Percentiles rank a stretch among this genome's conserved stretches.
Evolutionary conservation across 371 early-diverging fungal species (phyloP).

Genomic region (Apophysomyces ossiformis): DNA sequence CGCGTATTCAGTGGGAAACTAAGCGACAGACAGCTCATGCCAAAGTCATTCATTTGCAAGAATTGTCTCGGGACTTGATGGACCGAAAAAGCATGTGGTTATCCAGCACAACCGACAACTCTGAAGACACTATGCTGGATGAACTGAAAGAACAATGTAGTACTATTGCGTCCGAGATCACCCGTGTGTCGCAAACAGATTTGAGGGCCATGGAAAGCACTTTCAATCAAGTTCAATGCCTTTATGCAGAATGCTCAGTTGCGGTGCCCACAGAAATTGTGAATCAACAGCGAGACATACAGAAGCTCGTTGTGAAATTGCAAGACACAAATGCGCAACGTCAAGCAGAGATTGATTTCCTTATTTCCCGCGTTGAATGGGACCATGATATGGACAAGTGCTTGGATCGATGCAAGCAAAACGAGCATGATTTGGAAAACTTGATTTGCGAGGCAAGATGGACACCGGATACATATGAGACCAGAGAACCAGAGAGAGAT

Average conservation of each 20-base stretch:
- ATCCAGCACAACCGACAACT: constrained; percentile 17
- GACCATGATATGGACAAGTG: constrained; percentile 18
- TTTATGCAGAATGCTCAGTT: not conserved
- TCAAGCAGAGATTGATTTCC: constrained; percentile 17
- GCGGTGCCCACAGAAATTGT: constrained; percentile 10
- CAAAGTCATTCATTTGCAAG: constrained; percentile 16
- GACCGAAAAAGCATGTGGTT: constrained; percentile 30
- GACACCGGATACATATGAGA: constrained; percentile 8
- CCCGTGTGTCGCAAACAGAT: not conserved
- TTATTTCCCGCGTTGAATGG: constrained; percentile 26
- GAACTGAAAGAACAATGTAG: not conserved
- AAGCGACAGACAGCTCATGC: not conserved
- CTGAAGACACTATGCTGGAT: not conserved
- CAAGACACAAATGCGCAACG: constrained; percentile 18
- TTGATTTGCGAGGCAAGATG: constrained; percentile 33
- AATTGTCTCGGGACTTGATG: constrained; percentile 25
- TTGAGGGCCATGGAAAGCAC: not conserved
- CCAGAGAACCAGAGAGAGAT: not conserved
- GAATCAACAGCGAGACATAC: constrained; percentile 14
- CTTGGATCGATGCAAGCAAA: constrained; percentile 17
- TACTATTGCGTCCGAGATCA: not conserved
- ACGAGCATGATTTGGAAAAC: constrained; percentile 20
- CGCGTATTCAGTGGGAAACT: constrained; percentile 29
- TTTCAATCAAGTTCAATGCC: constrained; percentile 1
- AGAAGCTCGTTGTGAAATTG: constrained; percentile 14